A percentile compares a stretch with the other conserved stretches of the same genome.
phyloP scores from a whole-genome alignment of 768 basidiomycete genomes.

The Rhizopogon roseolus region DNA sequence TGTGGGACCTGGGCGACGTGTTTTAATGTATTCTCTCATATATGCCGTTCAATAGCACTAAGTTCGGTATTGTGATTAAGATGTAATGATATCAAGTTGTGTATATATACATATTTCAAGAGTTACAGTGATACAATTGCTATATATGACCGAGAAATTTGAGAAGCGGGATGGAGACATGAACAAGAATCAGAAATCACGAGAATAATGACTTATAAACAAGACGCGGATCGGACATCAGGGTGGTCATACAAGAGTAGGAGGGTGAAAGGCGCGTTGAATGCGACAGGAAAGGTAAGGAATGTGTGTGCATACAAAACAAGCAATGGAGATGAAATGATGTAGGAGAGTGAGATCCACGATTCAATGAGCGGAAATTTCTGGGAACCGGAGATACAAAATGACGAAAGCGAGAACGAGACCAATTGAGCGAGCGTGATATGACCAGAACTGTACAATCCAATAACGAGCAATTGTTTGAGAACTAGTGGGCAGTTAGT shows the following conservation, averaged over 20 bases:
- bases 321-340: slow-evolving; percentile 3
- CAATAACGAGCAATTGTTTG: slow-evolving; percentile 1
- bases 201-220: slow-evolving; percentile 1
- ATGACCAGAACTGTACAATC: background rate
- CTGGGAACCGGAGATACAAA: background rate
- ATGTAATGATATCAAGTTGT: no score
- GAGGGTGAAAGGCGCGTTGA: background rate
- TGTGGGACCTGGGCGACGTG: no score
- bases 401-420: background rate
- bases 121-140: no score
- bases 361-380: slow-evolving; percentile 9
- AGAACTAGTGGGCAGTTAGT: slow-evolving; percentile 1
- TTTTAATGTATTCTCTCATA: no score
- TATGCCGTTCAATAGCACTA: no score
- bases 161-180: background rate
- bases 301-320: slow-evolving; percentile 26
- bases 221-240: background rate
- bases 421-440: slow-evolving; percentile 7
- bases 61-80: no score
- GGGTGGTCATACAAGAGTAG: background rate
- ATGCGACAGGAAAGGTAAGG: background rate
- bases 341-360: slow-evolving; percentile 5
- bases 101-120: no score
- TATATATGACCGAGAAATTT: background rate
- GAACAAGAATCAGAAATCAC: background rate